Percentiles rank a stretch among this genome's conserved stretches.
phyloP scores from a whole-genome alignment of 2,329 filamentous ascomycete species.

The Lecanicillium sp. region DNA sequence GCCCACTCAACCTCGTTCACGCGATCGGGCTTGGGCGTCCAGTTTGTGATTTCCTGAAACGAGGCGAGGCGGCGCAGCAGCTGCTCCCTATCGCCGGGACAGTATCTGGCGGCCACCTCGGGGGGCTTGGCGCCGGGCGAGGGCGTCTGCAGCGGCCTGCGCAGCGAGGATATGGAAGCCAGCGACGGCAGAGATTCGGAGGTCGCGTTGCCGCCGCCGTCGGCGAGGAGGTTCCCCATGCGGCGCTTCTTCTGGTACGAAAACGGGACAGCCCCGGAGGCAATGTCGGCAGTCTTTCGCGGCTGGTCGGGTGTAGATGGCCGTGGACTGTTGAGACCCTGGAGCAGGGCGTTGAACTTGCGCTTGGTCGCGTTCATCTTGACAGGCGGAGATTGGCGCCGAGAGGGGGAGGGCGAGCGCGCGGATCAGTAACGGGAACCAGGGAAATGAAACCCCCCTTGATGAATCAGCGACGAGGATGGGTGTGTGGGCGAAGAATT shows the following conservation, averaged over 20 bases:
- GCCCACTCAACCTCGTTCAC: slow-evolving; percentile 93
- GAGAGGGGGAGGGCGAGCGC: not conserved
- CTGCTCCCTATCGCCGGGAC: slow-evolving; percentile 76
- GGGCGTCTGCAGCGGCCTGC: slow-evolving; percentile 12
- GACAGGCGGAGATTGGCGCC: slow-evolving; percentile 6
- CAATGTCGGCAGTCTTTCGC: slow-evolving; percentile 9
- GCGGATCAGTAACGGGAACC: not conserved
- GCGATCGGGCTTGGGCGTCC: slow-evolving; percentile 83
- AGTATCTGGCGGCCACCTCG: slow-evolving; percentile 59
- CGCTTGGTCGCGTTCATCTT: slow-evolving; percentile 73
- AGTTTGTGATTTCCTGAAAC: slow-evolving; percentile 85
- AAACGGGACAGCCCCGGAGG: not conserved
- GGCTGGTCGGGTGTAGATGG: slow-evolving; percentile 19
- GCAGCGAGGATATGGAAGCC: slow-evolving; percentile 15
- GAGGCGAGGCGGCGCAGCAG: slow-evolving; percentile 78
- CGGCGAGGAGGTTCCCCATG: slow-evolving; percentile 37
- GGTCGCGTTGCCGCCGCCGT: slow-evolving; percentile 14
- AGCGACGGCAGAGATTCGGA: slow-evolving; percentile 22
- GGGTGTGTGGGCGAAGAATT: not conserved
- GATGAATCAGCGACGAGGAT: slow-evolving; percentile 4
- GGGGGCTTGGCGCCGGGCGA: slow-evolving; percentile 15
- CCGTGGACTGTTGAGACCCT: slow-evolving; percentile 51
- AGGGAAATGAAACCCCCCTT: not conserved
- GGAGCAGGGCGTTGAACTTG: slow-evolving; percentile 72
- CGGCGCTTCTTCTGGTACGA: slow-evolving; percentile 44